Percentiles rank a stretch among this genome's conserved stretches.
Conservation (phyloP, 2,329 filamentous ascomycete species). For the Xylariales sp. region DNA sequence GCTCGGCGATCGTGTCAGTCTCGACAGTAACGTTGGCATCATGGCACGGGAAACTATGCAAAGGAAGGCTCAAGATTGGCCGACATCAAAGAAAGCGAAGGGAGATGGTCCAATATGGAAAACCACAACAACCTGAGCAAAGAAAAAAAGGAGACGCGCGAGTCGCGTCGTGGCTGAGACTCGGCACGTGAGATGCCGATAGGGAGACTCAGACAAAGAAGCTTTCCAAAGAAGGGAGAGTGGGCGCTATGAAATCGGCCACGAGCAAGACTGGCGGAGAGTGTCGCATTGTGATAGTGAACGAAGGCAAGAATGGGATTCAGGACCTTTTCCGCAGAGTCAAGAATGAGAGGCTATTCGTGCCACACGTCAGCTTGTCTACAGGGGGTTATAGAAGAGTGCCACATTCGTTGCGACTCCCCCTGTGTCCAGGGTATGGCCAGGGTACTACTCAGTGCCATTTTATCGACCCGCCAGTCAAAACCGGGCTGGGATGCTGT, state of each 20-base stretch:
- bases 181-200: neutral
- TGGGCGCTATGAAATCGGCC: neutral
- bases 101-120: neutral
- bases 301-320: slow-evolving; percentile 15
- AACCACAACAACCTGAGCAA: neutral
- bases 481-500: slow-evolving; percentile 11
- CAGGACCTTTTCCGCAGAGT: slow-evolving; percentile 9
- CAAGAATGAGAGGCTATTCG: slow-evolving; percentile 21
- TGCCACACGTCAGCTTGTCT: slow-evolving; percentile 22
- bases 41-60: slow-evolving; percentile 24
- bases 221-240: slow-evolving; percentile 23
- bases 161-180: slow-evolving; percentile 29
- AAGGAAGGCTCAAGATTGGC: slow-evolving; percentile 14
- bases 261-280: slow-evolving; percentile 10
- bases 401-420: neutral
- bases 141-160: slow-evolving; percentile 22
- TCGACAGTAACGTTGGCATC: slow-evolving; percentile 29
- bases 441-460: slow-evolving; percentile 4
- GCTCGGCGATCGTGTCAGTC: slow-evolving; percentile 37
- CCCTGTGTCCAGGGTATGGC: neutral
- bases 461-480: slow-evolving; percentile 20
- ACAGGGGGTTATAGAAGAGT: slow-evolving; percentile 19
- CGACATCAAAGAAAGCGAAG: slow-evolving; percentile 31
- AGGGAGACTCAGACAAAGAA: slow-evolving; percentile 33
- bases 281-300: slow-evolving; percentile 18